Evolutionary conservation across 345 rosid genomes (phyloP), one percentile per base, ranked within the genome.

Genomic region (Citrus cavaleriei): DNA sequence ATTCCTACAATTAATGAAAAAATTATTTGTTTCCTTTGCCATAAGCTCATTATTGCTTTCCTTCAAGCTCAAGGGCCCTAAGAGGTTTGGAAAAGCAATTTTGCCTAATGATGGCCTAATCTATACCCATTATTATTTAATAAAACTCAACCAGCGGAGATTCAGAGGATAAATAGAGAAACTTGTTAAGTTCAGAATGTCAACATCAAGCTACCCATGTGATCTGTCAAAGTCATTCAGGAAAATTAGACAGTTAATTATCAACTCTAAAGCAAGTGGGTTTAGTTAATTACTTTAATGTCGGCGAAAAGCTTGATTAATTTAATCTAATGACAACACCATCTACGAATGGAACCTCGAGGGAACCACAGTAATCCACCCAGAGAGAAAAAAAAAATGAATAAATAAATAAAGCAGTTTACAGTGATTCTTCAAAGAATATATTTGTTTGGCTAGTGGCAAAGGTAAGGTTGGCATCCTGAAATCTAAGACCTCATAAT

Each of bases 221-320:
- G 80, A 76, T 68, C 79, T 16, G 58, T 76, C 63, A 32, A 59
- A 83, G 38, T 77, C 79, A 58, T 40, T 24, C 27, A 34, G 35
- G 76, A 42, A 42, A 42, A 42, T 67, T 25, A 30, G 19, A 75
- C 83, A 72, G 64, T 10, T 83, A 35, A 68, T 28, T 73, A 58
- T 67, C 42, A 67, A 46, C 51, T 19, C 12, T 16, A 74, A 62
- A 42, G 72, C 82, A 78, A 78, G 88, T 81, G 86, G 88, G 75
- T 27, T 2, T 42, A 42, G 3, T 71, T 71, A 57, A 21, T 55
- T 70, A 63, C 78, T 83, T 77, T 83, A 76, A 54, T 62, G 86
- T 73, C 82, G 80, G 84, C 63, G 24, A 16, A 62, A 78, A 81
- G 19, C 58, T 68, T 72, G 42, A 21, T 60, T 66, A 57, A 73